phyloP scores from a whole-genome alignment of 257 asterid genomes.

The Fraxinus pennsylvanica region DNA sequence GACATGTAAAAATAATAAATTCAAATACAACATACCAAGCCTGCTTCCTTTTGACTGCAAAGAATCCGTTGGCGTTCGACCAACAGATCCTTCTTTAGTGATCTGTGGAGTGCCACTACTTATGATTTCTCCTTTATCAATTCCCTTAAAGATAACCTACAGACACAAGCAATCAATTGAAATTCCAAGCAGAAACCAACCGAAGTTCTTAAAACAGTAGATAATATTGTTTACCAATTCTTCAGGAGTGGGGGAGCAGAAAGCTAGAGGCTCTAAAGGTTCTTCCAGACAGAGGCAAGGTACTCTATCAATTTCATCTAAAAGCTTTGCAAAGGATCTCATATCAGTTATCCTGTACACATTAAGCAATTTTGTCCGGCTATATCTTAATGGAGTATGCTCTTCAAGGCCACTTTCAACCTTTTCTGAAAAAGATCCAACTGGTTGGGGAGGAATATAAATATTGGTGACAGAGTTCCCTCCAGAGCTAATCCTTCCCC shows the following conservation, averaged over 20 bases:
- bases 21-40: slow-evolving; percentile 48
- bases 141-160: slow-evolving; percentile 79
- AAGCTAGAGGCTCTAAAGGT: slow-evolving; percentile 70
- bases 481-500: slow-evolving; percentile 59
- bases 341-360: slow-evolving; percentile 62
- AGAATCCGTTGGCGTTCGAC: slow-evolving; percentile 61
- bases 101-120: slow-evolving; percentile 87
- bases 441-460: slow-evolving; percentile 40
- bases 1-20: neutral
- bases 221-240: slow-evolving; percentile 60
- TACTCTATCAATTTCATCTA: slow-evolving; percentile 51
- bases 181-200: neutral
- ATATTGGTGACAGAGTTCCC: slow-evolving; percentile 43
- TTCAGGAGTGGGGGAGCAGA: slow-evolving; percentile 64
- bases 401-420: slow-evolving; percentile 54
- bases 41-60: slow-evolving; percentile 62
- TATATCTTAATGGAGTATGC: slow-evolving; percentile 46
- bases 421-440: slow-evolving; percentile 52
- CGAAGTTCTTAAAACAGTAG: neutral
- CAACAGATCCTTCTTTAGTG: slow-evolving; percentile 69
- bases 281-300: slow-evolving; percentile 83
- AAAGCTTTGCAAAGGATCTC: slow-evolving; percentile 40
- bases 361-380: slow-evolving; percentile 70
- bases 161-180: slow-evolving; percentile 23
- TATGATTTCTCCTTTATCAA: slow-evolving; percentile 78